Evolutionary conservation across 306 rosid genomes (phyloP), one percentile per base, ranked within the genome.

Genomic region (Trifolium fragiferum): DNA sequence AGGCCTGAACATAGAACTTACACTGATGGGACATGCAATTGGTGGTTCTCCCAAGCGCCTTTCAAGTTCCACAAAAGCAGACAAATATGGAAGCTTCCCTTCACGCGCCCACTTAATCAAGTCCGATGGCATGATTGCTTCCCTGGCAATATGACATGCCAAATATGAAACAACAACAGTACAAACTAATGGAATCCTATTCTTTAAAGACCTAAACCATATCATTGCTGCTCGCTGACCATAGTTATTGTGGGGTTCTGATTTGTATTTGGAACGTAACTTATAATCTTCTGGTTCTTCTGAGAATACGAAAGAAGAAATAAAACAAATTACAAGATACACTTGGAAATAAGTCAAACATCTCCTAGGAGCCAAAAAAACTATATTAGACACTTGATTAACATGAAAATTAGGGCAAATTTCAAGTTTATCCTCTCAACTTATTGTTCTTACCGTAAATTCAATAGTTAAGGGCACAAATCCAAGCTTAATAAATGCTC

Each of bases 81-180:
- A 86, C 59, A 89, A 88, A 84, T 88, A 93, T 16, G 98, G 98
- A 80, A 93, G 91, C 81, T 82, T 91, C 79, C 97, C 96, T 77
- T 93, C 96, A 13, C 75, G 20, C 10, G 96, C 80, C 97, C 97
- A 88, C 80, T 84, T 88, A 78, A 86, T 83, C 32, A 93, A 80
- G 82, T 93, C 96, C 3, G 92, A 89, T 25, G 97, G 86, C 78
- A 88, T 68, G 75, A 93, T 77, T 51, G 96, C 87, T 77, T 91
- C 97, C 82, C 97, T 82, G 18, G 96, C 92, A 51, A 91, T 78
- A 81, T 89, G 98, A 81, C 98, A 91, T 55, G 87, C 93, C 68
- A 93, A 83, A 85, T 82, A 87, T 14, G 93, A 85, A 82, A 93
- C 70, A 32, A 89, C 89, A 73, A 89, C 41, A 18, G 96, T 75